Evolutionary conservation across 2,329 filamentous ascomycete genomes (phyloP), one percentile per base, ranked within the genome.

Genomic region (Neopestalotiopsis clavispora): DNA sequence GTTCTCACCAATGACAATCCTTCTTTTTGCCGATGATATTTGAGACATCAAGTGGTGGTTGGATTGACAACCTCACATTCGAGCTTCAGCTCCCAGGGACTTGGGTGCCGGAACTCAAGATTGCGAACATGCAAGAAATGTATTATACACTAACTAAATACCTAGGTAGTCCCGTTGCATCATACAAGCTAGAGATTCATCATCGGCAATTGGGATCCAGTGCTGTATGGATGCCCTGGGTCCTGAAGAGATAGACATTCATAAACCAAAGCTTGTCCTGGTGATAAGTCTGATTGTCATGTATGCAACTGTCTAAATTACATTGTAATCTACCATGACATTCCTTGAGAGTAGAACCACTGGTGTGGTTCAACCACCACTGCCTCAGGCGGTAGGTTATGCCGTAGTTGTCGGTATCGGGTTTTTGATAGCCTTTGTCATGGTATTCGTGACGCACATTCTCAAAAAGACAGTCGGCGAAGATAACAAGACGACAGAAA

Each of bases 401-500:
- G 68, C 64, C 9, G 78, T 81, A 4, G 78, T 81, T 7, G 75
- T 80, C 4, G 76, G 71, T 0, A 73, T 80, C 63, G 79, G 78
- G 2, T 78, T 80, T 13, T 63, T 80, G 0, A 78, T 80, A 67
- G 78, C 78, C 0, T 74, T 79, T 28, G 79, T 79, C 28, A 86
- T 86, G 84, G 83, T 86, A 69, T 75, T 83, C 1, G 76, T 84
- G 0, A 86, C 84, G 0, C 80, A 78, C 7, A 67, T 85, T 2
- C 71, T 87, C n/a, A 86, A 85, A 70, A 81, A 77, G 45, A 86
- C 84, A 0, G 79, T 83, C 0, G 83, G 83, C 1, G 85, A 87
- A 69, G 85, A 87, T 62, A 87, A 86, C 67, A 79, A 80, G 28
- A 86, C 83, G 23, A 86, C 84, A 0, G 86, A 88, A 74, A 87